These are phyloP conservation scores for Setaria italica DNA, from an alignment of 202 grass and related monocot genomes.

Conservation along the genomic window DNA sequence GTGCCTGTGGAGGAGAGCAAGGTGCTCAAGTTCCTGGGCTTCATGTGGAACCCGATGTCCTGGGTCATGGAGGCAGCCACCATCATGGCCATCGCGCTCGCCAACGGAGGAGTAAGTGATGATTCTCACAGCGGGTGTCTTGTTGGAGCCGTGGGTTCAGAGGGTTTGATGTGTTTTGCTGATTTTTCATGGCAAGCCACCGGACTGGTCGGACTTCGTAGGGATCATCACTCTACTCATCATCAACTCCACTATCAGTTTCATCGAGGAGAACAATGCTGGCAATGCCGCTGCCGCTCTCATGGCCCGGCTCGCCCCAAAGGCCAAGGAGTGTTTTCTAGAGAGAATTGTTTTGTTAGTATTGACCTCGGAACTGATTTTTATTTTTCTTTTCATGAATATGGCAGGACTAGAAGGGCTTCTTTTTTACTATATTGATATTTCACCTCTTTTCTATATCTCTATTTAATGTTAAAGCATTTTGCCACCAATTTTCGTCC, in stretches of 20 bases:
- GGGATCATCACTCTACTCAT: conserved; percentile 86
- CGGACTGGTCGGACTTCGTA: conserved; percentile 89
- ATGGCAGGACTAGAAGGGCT: too few species aligned
- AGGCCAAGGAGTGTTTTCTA: too few species aligned
- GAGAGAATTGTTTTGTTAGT: too few species aligned
- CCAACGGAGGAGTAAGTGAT: conserved; percentile 70
- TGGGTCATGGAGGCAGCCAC: conserved; percentile 98
- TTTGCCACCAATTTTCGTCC: too few species aligned
- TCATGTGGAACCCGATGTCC: conserved; percentile 98
- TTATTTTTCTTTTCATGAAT: too few species aligned
- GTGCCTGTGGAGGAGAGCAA: conserved; percentile 76
- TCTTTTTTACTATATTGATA: too few species aligned
- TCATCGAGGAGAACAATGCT: conserved; percentile 64
- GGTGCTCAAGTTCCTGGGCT: conserved; percentile 87
- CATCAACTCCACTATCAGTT: conserved; percentile 90
- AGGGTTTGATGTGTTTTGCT: conserved; percentile 5
- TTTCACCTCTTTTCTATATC: too few species aligned
- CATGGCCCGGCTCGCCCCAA: too few species aligned
- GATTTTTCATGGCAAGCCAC: conserved; percentile 73
- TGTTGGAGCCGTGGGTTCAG: neutral
- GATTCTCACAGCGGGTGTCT: neutral
- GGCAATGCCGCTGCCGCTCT: too few species aligned
- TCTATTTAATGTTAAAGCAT: too few species aligned
- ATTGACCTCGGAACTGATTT: too few species aligned
- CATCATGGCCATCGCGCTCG: conserved; percentile 87